phyloP scores from a whole-genome alignment of 768 basidiomycete genomes.

The Hortiboletus flavorubellus region DNA sequence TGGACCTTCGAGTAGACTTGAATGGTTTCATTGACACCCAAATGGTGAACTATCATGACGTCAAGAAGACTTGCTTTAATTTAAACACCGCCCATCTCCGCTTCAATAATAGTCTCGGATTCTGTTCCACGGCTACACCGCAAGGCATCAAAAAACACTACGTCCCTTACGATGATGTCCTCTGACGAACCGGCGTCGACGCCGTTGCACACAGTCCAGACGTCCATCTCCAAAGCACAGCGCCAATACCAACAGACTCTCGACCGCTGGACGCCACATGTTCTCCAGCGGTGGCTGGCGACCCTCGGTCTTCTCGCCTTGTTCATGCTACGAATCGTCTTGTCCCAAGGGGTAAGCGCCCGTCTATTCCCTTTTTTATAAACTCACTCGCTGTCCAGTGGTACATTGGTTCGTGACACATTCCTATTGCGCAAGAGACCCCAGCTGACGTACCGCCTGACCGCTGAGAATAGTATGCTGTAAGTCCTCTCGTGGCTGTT shows the following conservation, averaged over 20 bases:
- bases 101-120: neutral
- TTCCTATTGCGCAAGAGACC: neutral
- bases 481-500: slow-evolving; percentile 37
- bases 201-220: slow-evolving; percentile 29
- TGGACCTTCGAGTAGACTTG: too few species aligned
- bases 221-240: slow-evolving; percentile 42
- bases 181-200: slow-evolving; percentile 30
- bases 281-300: slow-evolving; percentile 84
- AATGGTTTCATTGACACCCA: too few species aligned
- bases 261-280: slow-evolving; percentile 91
- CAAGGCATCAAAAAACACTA: neutral
- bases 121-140: neutral
- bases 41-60: too few species aligned
- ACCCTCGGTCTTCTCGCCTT: slow-evolving; percentile 67
- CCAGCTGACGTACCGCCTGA: neutral
- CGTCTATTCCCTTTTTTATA: neutral
- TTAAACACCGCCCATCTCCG: slow-evolving; percentile 10
- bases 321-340: slow-evolving; percentile 82
- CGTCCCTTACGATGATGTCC: slow-evolving; percentile 30
- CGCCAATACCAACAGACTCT: slow-evolving; percentile 83
- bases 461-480: slow-evolving; percentile 53
- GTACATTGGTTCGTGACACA: slow-evolving; percentile 76
- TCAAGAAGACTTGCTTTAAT: neutral
- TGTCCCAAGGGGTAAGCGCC: slow-evolving; percentile 79
- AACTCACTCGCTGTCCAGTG: slow-evolving; percentile 47